These are phyloP conservation scores for Musa troglodytarum DNA, from an alignment of 176 grass and related monocot species.

Conservation along the genomic window DNA sequence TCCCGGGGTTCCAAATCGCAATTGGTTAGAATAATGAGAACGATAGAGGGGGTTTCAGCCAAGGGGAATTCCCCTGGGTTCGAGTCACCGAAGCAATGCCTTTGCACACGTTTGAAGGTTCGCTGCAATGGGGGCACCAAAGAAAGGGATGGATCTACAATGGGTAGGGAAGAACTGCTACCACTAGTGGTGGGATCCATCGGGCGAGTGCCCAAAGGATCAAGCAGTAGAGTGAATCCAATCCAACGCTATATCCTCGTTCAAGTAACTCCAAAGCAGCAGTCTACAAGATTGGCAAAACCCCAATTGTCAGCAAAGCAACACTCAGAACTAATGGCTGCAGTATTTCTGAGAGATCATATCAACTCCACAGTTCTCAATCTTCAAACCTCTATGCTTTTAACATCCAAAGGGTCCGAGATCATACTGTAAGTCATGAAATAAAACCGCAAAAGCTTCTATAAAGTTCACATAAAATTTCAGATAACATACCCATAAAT, in stretches of 20 bases:
- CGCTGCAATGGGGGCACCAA: slow-evolving; percentile 65
- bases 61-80: slow-evolving; percentile 76
- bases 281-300: not conserved
- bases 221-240: not conserved
- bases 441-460: not conserved
- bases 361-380: not conserved
- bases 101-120: slow-evolving; percentile 50
- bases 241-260: not conserved
- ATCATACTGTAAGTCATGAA: not conserved
- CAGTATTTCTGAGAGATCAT: not conserved
- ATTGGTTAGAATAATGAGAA: slow-evolving; percentile 72
- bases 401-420: not conserved
- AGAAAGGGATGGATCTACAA: slow-evolving; percentile 57
- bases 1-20: slow-evolving; percentile 63
- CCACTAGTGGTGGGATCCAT: slow-evolving; percentile 74
- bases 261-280: not conserved
- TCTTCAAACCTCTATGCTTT: not conserved
- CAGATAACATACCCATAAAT: no score
- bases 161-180: slow-evolving; percentile 51
- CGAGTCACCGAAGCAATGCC: slow-evolving; percentile 56
- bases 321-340: not conserved
- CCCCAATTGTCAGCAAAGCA: not conserved
- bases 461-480: no score
- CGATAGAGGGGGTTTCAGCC: slow-evolving; percentile 74
- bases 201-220: slow-evolving; percentile 15